Base-by-base conservation (phyloP, 768 basidiomycete species). In the Neoboletus brunneissimus region DNA sequence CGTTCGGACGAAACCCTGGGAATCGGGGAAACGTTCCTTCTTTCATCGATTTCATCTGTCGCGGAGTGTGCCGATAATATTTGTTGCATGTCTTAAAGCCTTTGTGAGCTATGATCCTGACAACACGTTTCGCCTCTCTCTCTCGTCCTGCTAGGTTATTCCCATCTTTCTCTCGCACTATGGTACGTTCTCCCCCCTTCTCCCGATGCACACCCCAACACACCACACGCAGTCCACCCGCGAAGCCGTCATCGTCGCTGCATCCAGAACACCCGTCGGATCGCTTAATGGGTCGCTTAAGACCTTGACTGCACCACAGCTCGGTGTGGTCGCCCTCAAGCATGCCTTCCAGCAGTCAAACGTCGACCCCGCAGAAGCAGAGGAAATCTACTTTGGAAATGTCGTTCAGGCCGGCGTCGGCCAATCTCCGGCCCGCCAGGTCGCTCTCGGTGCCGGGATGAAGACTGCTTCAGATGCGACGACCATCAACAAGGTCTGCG, bases 401-500 rank as follows among this genome's bases (percentile, higher is more conserved):
- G 97, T 99, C 67, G 85, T 98, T 54, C 96, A 98, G 75, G 97
- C 94, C 3, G 94, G 94, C 64, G 91, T 95, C 50, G 97, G 97
- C 43, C 97, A 99, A 76, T 90, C 89, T 12, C 97, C 97, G n/a
- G 97, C 97, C 51, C 86, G 97, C 61, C 97, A 99, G 74, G 97
- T 95, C 53, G 94, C 88, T n/a, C 85, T 99, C 56, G 81, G 76
- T 53, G 82, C 94, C n/a, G 97, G 97, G 60, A 78, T 97, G 68
- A 85, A 81, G 60, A 72, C 86, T 11, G 81, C 80, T 54, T 95
- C 96, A 27, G 97, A 99, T 76, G 95, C 96, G 22, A 98, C 97
- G 37, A 99, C 97, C 48, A 87, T 99, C 78, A 99, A 99, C 85
- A 99, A 99, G 78, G 97, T 99, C 72, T 99, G 97, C 73, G 97